phyloP scores from a whole-genome alignment of 176 grass and related monocot species.

The Musa schizocarpa region DNA sequence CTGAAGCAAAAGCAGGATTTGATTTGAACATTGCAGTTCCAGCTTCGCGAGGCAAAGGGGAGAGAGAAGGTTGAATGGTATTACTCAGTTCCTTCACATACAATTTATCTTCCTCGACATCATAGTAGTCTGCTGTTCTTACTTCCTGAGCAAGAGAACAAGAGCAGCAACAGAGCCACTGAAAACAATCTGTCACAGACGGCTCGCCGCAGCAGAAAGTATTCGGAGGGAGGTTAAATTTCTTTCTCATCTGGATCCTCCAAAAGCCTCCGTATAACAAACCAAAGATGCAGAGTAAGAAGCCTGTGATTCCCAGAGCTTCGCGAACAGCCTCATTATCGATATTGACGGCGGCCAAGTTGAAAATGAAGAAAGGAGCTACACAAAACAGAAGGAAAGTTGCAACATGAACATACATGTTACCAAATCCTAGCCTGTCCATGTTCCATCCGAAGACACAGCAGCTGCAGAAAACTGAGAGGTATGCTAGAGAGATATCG shows the following conservation, averaged over 20 bases:
- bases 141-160: slow-evolving; percentile 18
- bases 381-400: slow-evolving; percentile 14
- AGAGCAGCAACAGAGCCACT: slow-evolving; percentile 15
- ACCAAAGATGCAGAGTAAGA: slow-evolving; percentile 6
- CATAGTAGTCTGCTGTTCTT: slow-evolving; percentile 12
- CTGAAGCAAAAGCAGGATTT: not conserved
- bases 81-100: not conserved
- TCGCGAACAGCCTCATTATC: not conserved
- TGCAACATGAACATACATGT: slow-evolving; percentile 12
- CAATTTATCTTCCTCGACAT: not conserved
- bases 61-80: not conserved
- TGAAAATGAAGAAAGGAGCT: slow-evolving; percentile 12
- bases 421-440: slow-evolving; percentile 12
- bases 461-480: slow-evolving; percentile 22
- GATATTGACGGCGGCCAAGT: slow-evolving; percentile 4
- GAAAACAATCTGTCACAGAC: slow-evolving; percentile 1
- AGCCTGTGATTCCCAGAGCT: slow-evolving; percentile 1
- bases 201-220: not conserved
- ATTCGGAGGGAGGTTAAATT: slow-evolving; percentile 8
- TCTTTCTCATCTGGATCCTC: slow-evolving; percentile 22
- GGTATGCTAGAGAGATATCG: slow-evolving; percentile 11
- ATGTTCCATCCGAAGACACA: slow-evolving; percentile 21
- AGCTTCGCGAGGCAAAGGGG: slow-evolving; percentile 4
- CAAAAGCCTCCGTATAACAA: slow-evolving; percentile 18
- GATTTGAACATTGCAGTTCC: not conserved